Percentiles rank a stretch among this genome's conserved stretches.
These are phyloP conservation scores for Globisporangium nodosum DNA, from an alignment of 352 stramenopile genomes.

Conservation along the genomic window DNA sequence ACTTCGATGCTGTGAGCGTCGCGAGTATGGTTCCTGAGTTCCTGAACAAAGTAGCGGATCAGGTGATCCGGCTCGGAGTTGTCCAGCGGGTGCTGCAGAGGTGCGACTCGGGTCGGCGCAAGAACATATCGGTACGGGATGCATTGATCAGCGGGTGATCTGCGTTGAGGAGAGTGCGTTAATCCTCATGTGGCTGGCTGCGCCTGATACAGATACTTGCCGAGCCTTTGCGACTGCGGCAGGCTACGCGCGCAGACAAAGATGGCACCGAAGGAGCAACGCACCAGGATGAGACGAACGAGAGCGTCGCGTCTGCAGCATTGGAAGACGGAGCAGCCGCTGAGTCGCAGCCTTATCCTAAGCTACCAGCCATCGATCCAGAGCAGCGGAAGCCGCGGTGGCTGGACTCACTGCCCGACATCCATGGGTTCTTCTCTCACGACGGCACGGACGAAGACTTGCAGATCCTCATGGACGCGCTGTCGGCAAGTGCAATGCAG, in stretches of 20 bases:
- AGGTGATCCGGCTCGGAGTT: constrained; percentile 29
- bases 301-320: background rate
- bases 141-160: background rate
- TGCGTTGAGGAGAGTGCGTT: background rate
- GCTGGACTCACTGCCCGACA: constrained; percentile 7
- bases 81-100: constrained; percentile 33
- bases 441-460: constrained; percentile 1
- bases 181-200: background rate
- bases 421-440: constrained; percentile 13
- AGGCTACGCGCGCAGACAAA: background rate
- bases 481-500: constrained; percentile 2
- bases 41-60: constrained; percentile 14
- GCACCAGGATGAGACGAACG: background rate
- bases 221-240: background rate
- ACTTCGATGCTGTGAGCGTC: constrained; percentile 5
- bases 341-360: background rate
- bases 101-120: background rate
- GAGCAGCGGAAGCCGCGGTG: background rate
- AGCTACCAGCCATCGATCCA: background rate
- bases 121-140: constrained; percentile 2
- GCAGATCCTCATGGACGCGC: constrained; percentile 2
- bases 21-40: constrained; percentile 33
- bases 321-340: background rate
- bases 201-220: background rate
- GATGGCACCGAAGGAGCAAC: background rate